Evolutionary conservation across 208 protist species (phyloP), one percentile per base, ranked within the genome.

Genomic region (Crithidia brevicula): DNA sequence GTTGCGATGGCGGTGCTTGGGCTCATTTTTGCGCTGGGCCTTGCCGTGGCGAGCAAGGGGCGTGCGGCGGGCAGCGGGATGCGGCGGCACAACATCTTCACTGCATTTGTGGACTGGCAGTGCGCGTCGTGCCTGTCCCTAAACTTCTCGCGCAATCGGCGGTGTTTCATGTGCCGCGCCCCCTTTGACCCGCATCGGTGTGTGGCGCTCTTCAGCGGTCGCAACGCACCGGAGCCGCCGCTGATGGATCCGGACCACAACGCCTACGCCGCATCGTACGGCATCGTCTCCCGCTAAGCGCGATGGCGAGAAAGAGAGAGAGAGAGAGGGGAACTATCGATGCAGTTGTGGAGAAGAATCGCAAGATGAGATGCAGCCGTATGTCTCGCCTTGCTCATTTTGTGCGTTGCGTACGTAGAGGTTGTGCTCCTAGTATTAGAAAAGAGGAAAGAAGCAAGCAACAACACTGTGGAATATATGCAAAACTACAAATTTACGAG

Each of bases 91-190:
- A 86, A 54, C 57, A 78, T 86, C 47, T 85, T 78, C 18, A 68
- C 64, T 4, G 81, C 70, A 13, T 96, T 82, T 52, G 79, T 79
- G 1, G 88, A 96, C 65, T 96, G 91, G 88, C 82, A 89, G 56
- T 96, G 91, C 40, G 38, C 45, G 4, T 33, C 68, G 40, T 96
- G 91, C 59, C 67, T 90, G 13, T 81, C 67, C 11, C 28, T 86
- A 30, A 96, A 96, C 69, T 96, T 94, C 68, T 56, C 78, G 15
- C 36, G 70, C 15, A 90, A 91, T 33, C 72, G 70, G 25, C 79
- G 80, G 22, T 96, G 91, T 76, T 93, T 91, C 66, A 34, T 83
- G 11, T 96, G 91, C 61, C 58, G 69, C 22, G 82, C 82, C 1
- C 91, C 91, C 0, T 91, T 78, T 66, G 82, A 91, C 63, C 62